A percentile compares a stretch with the other conserved stretches of the same genome.
Evolutionary conservation across 2,329 filamentous ascomycete genomes (phyloP).

Genomic region (Hypoxylon sp.): DNA sequence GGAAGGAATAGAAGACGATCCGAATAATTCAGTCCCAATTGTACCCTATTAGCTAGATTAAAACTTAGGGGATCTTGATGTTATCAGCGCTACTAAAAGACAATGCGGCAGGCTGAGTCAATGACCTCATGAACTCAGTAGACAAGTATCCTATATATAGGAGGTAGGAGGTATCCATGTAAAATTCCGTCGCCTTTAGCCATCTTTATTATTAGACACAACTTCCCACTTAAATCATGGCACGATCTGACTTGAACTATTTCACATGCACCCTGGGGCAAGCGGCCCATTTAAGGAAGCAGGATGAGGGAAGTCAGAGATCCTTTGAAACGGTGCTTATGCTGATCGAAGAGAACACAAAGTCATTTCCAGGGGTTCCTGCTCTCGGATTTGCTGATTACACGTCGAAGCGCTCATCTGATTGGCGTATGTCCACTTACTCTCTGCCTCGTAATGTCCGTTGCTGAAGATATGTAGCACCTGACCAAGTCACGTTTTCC

Average conservation of each 20-base stretch:
- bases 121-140: slow-evolving; percentile 26
- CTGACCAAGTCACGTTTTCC: slow-evolving; percentile 49
- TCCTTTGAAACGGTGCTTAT: slow-evolving; percentile 61
- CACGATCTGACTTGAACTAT: slow-evolving; percentile 58
- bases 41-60: not conserved
- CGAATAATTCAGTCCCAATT: not conserved
- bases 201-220: not conserved
- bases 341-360: slow-evolving; percentile 64
- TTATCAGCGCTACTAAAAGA: not conserved
- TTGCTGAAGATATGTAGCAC: slow-evolving; percentile 15
- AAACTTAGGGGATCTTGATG: not conserved
- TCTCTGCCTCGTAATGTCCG: not conserved
- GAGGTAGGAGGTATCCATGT: no score
- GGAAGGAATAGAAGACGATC: not conserved
- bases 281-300: slow-evolving; percentile 57
- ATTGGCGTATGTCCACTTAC: slow-evolving; percentile 11
- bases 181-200: no score
- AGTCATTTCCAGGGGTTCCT: slow-evolving; percentile 53
- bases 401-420: slow-evolving; percentile 19
- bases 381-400: slow-evolving; percentile 65
- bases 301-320: slow-evolving; percentile 43
- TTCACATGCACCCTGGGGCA: slow-evolving; percentile 73
- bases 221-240: slow-evolving; percentile 17
- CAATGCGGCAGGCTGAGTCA: not conserved
- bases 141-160: not conserved